Percentiles rank a stretch among this genome's conserved stretches.
Evolutionary conservation across 177 flowering plant genomes (phyloP).

Genomic region (Vitis hybrid): DNA sequence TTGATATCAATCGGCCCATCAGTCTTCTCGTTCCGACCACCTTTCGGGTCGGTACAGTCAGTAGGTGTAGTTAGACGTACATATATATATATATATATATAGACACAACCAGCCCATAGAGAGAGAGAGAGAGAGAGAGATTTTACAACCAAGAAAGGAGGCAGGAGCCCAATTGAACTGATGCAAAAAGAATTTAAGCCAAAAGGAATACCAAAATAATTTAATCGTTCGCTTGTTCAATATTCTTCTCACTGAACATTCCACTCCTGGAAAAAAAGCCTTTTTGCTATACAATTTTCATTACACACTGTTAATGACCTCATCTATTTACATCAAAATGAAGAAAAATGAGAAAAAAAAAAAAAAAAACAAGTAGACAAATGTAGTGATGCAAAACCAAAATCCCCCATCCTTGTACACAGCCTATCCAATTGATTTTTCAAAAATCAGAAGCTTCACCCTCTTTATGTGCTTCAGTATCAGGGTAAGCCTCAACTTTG

Average conservation of each 20-base stretch:
- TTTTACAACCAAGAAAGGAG: constrained; percentile 9
- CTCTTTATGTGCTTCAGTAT: too few relatives aligned
- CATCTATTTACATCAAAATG: constrained; percentile 39
- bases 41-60: too few relatives aligned
- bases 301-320: constrained; percentile 28
- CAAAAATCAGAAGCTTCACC: constrained; percentile 3
- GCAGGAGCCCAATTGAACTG: constrained; percentile 7
- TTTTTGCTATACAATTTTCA: constrained; percentile 39
- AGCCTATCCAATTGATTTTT: not conserved
- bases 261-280: constrained; percentile 9
- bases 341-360: constrained; percentile 1
- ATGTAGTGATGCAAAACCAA: constrained; percentile 11
- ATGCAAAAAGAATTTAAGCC: constrained; percentile 18
- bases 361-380: not conserved
- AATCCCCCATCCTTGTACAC: constrained; percentile 6
- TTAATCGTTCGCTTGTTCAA: not conserved
- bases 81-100: too few relatives aligned
- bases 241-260: too few relatives aligned
- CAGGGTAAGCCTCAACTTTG: not conserved
- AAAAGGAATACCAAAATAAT: constrained; percentile 3
- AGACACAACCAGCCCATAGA: too few relatives aligned
- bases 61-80: too few relatives aligned
- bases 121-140: not conserved
- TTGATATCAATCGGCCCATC: too few relatives aligned
- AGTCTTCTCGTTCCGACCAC: too few relatives aligned